Evolutionary conservation across 441 rosid species (phyloP).

Genomic region (Arabidopsis lyrata): DNA sequence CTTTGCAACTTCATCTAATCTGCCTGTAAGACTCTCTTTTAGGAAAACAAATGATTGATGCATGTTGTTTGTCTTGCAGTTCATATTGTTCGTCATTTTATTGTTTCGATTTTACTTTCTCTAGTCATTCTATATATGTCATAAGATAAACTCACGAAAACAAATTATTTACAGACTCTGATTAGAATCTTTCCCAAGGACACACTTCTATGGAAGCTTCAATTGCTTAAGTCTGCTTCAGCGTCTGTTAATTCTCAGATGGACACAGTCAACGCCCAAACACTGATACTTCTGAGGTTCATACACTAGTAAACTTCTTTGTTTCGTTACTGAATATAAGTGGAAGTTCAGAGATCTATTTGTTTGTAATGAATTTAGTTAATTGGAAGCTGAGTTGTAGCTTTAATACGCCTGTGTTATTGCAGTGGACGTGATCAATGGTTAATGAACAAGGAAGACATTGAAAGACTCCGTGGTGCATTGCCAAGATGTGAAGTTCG

Average conservation of each 20-base stretch:
- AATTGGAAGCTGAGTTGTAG: conserved; percentile 13
- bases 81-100: conserved; percentile 1
- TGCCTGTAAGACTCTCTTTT: conserved; percentile 52
- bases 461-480: conserved; percentile 42
- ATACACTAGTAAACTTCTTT: conserved; percentile 13
- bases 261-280: conserved; percentile 59
- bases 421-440: conserved; percentile 61
- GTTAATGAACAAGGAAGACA: conserved; percentile 54
- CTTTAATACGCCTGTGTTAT: conserved; percentile 10
- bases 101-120: neutral
- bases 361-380: neutral
- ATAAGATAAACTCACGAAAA: conserved; percentile 6
- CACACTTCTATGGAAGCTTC: conserved; percentile 67
- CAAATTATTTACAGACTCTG: conserved; percentile 55
- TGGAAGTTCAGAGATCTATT: conserved; percentile 11
- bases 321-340: conserved; percentile 8
- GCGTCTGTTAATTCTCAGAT: conserved; percentile 61
- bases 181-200: conserved; percentile 58
- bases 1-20: conserved; percentile 46
- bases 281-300: conserved; percentile 54
- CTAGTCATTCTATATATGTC: conserved; percentile 8
- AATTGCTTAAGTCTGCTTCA: conserved; percentile 61
- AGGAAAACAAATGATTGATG: neutral
- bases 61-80: conserved; percentile 13
- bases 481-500: conserved; percentile 52